Conservation (phyloP, 148 eudicot genomes). For the Spergularia bocconei region DNA sequence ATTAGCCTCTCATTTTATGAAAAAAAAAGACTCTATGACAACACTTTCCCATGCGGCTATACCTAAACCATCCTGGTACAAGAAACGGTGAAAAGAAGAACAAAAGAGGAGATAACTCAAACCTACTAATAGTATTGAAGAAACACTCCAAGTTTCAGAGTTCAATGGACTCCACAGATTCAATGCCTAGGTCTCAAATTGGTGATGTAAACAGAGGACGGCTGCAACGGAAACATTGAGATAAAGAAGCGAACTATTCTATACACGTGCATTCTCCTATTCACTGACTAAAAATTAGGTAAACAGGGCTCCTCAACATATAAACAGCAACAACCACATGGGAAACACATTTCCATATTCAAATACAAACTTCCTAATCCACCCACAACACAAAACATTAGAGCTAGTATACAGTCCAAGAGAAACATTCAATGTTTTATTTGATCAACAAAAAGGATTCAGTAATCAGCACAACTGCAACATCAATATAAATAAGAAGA, state of each 20-base stretch:
- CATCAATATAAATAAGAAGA: conserved; percentile 3
- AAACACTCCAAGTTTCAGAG: background rate
- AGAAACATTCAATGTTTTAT: background rate
- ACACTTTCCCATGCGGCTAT: background rate
- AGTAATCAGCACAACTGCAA: background rate
- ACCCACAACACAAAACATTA: conserved; percentile 3
- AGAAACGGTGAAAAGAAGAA: background rate
- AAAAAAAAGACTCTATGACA: background rate
- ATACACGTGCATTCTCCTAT: background rate
- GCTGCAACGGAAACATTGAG: background rate
- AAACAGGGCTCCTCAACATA: background rate
- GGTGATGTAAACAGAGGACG: background rate
- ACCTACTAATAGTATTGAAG: background rate
- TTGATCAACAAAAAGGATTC: background rate
- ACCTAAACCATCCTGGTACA: background rate
- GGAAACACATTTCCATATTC: background rate
- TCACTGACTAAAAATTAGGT: background rate
- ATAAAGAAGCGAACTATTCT: background rate
- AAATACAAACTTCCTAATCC: background rate
- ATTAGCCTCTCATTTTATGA: background rate
- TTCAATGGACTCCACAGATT: background rate
- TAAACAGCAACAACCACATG: background rate
- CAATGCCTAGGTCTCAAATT: background rate
- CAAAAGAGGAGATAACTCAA: background rate
- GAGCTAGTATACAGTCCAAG: conserved; percentile 8